Conservation (phyloP, 352 stramenopile species). For the Elongisporangium anandrum region DNA sequence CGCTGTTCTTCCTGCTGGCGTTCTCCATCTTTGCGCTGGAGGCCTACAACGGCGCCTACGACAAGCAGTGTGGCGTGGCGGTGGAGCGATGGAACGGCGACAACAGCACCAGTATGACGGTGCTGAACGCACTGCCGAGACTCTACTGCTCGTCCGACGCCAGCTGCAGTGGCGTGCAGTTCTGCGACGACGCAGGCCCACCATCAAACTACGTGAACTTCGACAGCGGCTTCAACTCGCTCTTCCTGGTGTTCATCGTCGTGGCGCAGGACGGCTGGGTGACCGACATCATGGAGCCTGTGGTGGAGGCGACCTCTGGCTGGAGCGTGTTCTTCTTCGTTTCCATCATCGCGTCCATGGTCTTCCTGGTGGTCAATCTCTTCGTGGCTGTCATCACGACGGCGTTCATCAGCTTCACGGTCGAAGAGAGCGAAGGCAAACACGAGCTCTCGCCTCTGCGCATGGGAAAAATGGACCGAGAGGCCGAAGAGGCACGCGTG, state of each 20-base stretch:
- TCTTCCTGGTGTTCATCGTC: constrained; percentile 79
- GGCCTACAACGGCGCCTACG: constrained; percentile 49
- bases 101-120: neutral
- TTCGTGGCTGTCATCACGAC: constrained; percentile 84
- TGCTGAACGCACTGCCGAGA: constrained; percentile 32
- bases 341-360: constrained; percentile 66
- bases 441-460: constrained; percentile 15
- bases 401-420: constrained; percentile 78
- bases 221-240: constrained; percentile 53
- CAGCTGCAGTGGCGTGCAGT: constrained; percentile 31
- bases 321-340: constrained; percentile 66
- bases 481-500: constrained; percentile 67
- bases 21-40: constrained; percentile 80
- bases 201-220: constrained; percentile 64
- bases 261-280: constrained; percentile 78
- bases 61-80: constrained; percentile 38
- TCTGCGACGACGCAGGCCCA: constrained; percentile 25
- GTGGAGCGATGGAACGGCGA: neutral
- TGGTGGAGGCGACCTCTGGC: constrained; percentile 53
- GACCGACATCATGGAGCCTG: constrained; percentile 72
- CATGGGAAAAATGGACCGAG: constrained; percentile 52
- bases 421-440: constrained; percentile 35
- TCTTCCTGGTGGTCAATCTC: constrained; percentile 80
- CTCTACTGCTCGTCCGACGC: constrained; percentile 45
- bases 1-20: constrained; percentile 68